Percentiles rank a stretch among this genome's conserved stretches.
Conservation (phyloP, 2,329 filamentous ascomycete genomes). For the Neopestalotiopsis sp. region DNA sequence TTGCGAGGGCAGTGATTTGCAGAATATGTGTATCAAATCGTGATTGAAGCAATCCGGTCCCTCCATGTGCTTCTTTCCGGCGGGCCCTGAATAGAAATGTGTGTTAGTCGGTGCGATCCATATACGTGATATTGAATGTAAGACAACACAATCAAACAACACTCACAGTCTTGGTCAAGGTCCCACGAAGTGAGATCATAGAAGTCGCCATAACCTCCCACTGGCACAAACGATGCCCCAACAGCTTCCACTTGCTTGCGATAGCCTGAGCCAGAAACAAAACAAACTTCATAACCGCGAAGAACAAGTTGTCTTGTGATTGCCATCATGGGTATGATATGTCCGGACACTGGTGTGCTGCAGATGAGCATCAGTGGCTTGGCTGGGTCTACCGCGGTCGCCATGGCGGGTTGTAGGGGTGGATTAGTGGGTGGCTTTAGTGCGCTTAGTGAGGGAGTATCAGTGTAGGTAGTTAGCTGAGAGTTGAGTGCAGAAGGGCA, state of each 20-base stretch:
- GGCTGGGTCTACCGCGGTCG: slow-evolving; percentile 6
- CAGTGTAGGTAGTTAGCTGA: too few species aligned
- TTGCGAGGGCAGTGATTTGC: slow-evolving; percentile 19
- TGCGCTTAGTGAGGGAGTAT: background rate
- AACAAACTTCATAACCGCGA: slow-evolving; percentile 23
- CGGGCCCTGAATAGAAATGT: slow-evolving; percentile 3
- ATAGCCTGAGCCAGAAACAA: slow-evolving; percentile 20
- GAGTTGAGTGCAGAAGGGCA: background rate
- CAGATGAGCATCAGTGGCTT: slow-evolving; percentile 25
- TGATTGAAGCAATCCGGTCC: slow-evolving; percentile 20
- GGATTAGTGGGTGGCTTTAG: background rate
- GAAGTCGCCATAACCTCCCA: slow-evolving; percentile 17
- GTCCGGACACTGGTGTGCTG: slow-evolving; percentile 26
- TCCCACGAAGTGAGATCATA: slow-evolving; percentile 20
- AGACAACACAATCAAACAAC: too few species aligned
- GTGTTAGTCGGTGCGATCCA: background rate
- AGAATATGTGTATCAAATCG: slow-evolving; percentile 20
- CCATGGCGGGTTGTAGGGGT: background rate
- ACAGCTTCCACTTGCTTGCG: slow-evolving; percentile 24
- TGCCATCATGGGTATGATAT: slow-evolving; percentile 26
- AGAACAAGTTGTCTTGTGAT: slow-evolving; percentile 35
- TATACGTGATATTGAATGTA: too few species aligned
- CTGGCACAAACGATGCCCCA: slow-evolving; percentile 22
- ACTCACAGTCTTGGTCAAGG: slow-evolving; percentile 16
- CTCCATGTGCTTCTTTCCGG: slow-evolving; percentile 10